Percentiles rank a stretch among this genome's conserved stretches.
Conservation (phyloP, 1,139 yeast genomes). For the Geotrichum reessii region DNA sequence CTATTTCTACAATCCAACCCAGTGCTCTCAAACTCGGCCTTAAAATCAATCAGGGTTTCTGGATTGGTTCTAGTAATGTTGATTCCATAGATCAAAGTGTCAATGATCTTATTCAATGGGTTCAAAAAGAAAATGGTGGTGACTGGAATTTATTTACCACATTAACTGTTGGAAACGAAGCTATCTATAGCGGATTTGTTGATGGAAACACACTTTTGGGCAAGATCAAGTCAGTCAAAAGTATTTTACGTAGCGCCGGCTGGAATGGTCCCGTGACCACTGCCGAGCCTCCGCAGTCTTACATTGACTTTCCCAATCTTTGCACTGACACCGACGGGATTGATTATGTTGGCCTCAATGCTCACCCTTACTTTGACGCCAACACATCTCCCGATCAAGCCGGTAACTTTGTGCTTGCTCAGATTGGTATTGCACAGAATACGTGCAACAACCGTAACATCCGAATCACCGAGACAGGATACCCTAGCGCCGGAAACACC, state of each 20-base stretch:
- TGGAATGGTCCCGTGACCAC: conserved; percentile 74
- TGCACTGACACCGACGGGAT: conserved; percentile 56
- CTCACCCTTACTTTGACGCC: conserved; percentile 78
- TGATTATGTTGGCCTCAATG: conserved; percentile 78
- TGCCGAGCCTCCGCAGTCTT: conserved; percentile 82
- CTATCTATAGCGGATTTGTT: conserved; percentile 56
- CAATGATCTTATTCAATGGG: conserved; percentile 46
- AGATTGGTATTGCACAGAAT: conserved; percentile 48
- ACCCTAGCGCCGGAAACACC: conserved; percentile 66
- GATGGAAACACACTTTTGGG: conserved; percentile 52
- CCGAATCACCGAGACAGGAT: conserved; percentile 76
- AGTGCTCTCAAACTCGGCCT: conserved; percentile 57
- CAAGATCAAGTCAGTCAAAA: conserved; percentile 61
- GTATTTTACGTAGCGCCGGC: conserved; percentile 57
- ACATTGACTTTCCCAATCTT: conserved; percentile 54
- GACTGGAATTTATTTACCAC: conserved; percentile 67
- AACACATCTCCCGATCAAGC: conserved; percentile 57
- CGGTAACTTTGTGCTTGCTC: conserved; percentile 65
- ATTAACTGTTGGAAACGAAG: conserved; percentile 85
- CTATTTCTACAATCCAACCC: conserved; percentile 60
- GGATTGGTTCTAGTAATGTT: conserved; percentile 60
- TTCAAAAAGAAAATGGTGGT: conserved; percentile 38
- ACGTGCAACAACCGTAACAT: conserved; percentile 40
- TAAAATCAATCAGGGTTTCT: conserved; percentile 78
- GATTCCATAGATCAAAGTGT: conserved; percentile 63